Percentiles rank a stretch among this genome's conserved stretches.
phyloP scores from a whole-genome alignment of 2,329 filamentous ascomycete genomes.

The Zymoseptoria crescenta region DNA sequence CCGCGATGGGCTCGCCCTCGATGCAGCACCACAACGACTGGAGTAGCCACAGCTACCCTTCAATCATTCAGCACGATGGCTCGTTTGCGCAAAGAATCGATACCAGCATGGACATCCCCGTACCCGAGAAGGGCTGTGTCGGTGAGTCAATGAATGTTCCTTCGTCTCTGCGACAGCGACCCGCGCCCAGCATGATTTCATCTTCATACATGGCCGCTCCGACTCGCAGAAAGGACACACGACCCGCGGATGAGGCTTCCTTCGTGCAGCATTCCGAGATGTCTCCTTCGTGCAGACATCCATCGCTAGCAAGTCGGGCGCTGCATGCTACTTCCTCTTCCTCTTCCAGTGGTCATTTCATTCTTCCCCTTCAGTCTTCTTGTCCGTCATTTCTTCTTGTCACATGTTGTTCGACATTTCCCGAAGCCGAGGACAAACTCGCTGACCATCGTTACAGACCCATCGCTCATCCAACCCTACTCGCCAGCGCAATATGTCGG shows the following conservation, averaged over 20 bases:
- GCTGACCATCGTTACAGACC: slow-evolving; percentile 38
- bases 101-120: slow-evolving; percentile 43
- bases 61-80: slow-evolving; percentile 53
- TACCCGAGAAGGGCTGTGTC: slow-evolving; percentile 42
- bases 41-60: slow-evolving; percentile 47
- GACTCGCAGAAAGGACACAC: neutral
- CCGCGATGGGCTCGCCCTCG: slow-evolving; percentile 46
- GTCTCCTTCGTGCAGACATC: neutral
- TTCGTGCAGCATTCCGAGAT: neutral
- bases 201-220: neutral
- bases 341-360: slow-evolving; percentile 30
- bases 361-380: slow-evolving; percentile 32
- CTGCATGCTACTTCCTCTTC: slow-evolving; percentile 27
- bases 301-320: slow-evolving; percentile 6
- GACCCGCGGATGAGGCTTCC: neutral
- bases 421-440: neutral
- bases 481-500: slow-evolving; percentile 35
- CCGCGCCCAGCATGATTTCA: neutral
- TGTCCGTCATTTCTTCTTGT: slow-evolving; percentile 32
- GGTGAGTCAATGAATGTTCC: slow-evolving; percentile 36
- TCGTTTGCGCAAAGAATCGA: slow-evolving; percentile 51
- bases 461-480: slow-evolving; percentile 50
- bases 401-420: slow-evolving; percentile 13
- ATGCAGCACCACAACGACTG: slow-evolving; percentile 55
- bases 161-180: neutral